Base-by-base conservation (phyloP, 1,284 basidiomycete species). In the Rhizoctonia solani region DNA sequence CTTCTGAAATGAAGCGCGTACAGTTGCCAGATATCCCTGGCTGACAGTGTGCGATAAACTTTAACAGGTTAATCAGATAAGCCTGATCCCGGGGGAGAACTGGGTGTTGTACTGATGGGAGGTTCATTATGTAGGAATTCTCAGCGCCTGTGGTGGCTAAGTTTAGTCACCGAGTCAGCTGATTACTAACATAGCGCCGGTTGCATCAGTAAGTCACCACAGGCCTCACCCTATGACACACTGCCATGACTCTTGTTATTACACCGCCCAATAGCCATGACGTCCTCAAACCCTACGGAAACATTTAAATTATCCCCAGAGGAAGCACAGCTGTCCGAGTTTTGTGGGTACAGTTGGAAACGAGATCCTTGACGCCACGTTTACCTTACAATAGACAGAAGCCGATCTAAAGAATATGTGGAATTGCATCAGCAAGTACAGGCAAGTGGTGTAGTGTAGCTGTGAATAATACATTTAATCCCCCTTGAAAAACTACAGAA, bases 401-500 rank as follows among this genome's bases (percentile, higher is more conserved):
- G 58, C 34, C 80, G 80, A 66, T 87, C 88, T 19, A 86, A 83
- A 71, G 89, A 93, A 71, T 93, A 89, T 73, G 81, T 92, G 25
- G 89, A 92, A 59, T 81, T 94, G 23, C 90, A 93, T 77, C 87
- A 91, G 25, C 91, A 94, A 79, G 89, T 94, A 47, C 80, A 86
- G 74, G 85, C 84, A 59, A 46, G 74, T 59, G 52, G 47, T 9
- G n/a, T n/a, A n/a, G n/a, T n/a, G n/a, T 13, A 8, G 14, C n/a
- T 29, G 19, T 19, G 50, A 27, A 23, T 46, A 44, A 55, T 21
- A 0, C 8, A 8, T 58, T 9, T 13, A 47, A 69, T 30, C 66
- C 56, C 68, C 63, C 37, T 54, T 67, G 53, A 32, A 69, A 19
- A 25, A 71, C 71, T 8, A 68, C 70, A 93, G 90, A 86, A 87